Evolutionary conservation across 495 filamentous ascomycete species (phyloP), one percentile per base, ranked within the genome.

Genomic region (Neurospora africana): DNA sequence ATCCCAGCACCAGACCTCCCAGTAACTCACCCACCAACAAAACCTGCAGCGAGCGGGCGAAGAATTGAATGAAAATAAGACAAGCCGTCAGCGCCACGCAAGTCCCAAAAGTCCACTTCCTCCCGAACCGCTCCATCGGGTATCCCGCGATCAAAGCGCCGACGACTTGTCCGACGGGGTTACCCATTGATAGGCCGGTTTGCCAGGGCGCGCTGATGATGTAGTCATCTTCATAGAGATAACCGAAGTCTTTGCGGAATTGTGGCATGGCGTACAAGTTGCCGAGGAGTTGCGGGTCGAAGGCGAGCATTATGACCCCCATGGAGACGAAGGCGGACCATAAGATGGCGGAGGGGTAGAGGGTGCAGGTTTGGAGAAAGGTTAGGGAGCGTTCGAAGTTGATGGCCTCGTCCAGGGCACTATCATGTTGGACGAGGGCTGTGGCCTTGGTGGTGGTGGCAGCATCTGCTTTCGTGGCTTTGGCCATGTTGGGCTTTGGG

Each of bases 51-150:
- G 78, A 82, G 27, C 81, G 82, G 5, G 85, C 86, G 72, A 88
- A 89, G 81, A 88, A 88, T 71, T 86, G 86, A 43, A 88, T 85
- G 74, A 88, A 88, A 72, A 89, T 81, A 17, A 87, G 82, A 23
- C 79, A 79, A 4, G 80, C 82, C 30, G 84, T 86, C 23, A 83
- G 61, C 10, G 77, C 67, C 35, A 85, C 78, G 40, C 82, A 84
- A 5, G 43, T 73, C 41, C 83, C 80, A 40, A 86, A 84, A 0
- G 84, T 83, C 79, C 74, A 79, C 65, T 83, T 83, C 21, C 84
- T 75, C 70, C 86, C 81, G 76, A 81, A 83, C 73, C 82, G 70
- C 76, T 87, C 79, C 77, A 83, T 74, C 17, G 83, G 78, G 76
- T 87, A 80, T 47, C 82, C 84, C 23, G 82, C 83, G 61, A 82